These are phyloP conservation scores for Ilyonectria destructans DNA, from an alignment of 2,329 filamentous ascomycete species.

Conservation along the genomic window DNA sequence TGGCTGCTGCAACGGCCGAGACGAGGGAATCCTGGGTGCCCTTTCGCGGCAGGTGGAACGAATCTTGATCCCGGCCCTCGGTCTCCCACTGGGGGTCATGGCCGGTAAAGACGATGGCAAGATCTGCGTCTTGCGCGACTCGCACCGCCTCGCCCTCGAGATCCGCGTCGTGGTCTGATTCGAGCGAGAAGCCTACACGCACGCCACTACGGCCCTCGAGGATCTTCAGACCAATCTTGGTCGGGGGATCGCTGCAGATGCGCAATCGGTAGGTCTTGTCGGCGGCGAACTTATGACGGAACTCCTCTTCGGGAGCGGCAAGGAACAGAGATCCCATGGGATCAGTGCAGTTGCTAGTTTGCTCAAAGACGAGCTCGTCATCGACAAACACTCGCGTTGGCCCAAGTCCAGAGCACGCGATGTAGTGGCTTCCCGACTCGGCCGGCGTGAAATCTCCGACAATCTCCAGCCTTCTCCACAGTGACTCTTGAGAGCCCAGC, in stretches of 20 bases:
- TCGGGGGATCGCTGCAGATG: conserved; percentile 49
- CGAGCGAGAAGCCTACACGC: conserved; percentile 50
- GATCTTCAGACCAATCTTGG: conserved; percentile 49
- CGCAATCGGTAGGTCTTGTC: conserved; percentile 48
- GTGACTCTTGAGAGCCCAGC: conserved; percentile 45
- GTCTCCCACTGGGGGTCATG: conserved; percentile 65
- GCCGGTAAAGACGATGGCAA: conserved; percentile 71
- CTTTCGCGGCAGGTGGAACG: conserved; percentile 74
- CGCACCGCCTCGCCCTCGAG: conserved; percentile 66
- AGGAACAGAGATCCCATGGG: conserved; percentile 52
- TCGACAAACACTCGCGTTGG: conserved; percentile 48
- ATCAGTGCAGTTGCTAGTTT: conserved; percentile 47
- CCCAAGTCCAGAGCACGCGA: conserved; percentile 51
- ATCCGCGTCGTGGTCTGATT: conserved; percentile 52
- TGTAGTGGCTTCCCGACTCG: conserved; percentile 49
- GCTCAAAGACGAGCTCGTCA: conserved; percentile 49
- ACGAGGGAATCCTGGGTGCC: conserved; percentile 71
- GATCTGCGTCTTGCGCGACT: conserved; percentile 71
- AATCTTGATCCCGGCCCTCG: conserved; percentile 79
- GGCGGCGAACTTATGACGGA: conserved; percentile 43
- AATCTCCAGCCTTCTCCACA: conserved; percentile 47
- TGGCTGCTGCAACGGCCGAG: conserved; percentile 68
- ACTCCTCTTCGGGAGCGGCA: conserved; percentile 46
- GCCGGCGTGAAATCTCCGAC: conserved; percentile 50
- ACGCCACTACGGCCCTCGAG: conserved; percentile 51